Evolutionary conservation across 1,139 yeast species (phyloP), one percentile per base, ranked within the genome.

Genomic region (Saccharomyces pastorianus): DNA sequence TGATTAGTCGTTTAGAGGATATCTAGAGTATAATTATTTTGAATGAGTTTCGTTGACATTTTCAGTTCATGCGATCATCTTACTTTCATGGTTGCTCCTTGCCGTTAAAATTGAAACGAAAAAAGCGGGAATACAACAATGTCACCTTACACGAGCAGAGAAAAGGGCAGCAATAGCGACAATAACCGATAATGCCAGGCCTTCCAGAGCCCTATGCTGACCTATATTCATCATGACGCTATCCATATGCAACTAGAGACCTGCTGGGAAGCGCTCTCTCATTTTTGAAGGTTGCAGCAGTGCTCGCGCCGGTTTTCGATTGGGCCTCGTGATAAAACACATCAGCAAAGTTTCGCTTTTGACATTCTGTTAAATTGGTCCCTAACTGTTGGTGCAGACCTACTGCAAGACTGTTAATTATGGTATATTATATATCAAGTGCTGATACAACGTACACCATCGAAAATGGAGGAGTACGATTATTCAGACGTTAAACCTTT

Each of bases 161-260:
- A 55, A 51, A 29, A 60, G 55, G 2, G 59, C 58, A 23, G 55
- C 51, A 17, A 59, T 61, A 8, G 59, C 59, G 3, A 61, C 48
- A 5, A 58, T 52, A 17, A 56, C 48, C 42, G 55, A 38, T 38
- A 38, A 17, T 38, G 44, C 44, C 44, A 38, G n/a, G 44, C 44
- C 44, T 20, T 38, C 11, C 25, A 20, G 25, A 20, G 23, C 6
- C 25, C 26, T 11, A 8, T 20, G 13, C 6, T 17, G 25, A 5
- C 25, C 44, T 38, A 25, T 6, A 38, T 9, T 26, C 25, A 38
- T 20, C 26, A 6, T 6, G 13, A 17, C 25, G 23, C 26, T 20
- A 20, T 23, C 26, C 26, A 20, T 38, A 13, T 17, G n/a, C 26
- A 23, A 13, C 11, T 9, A 20, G n/a, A 38, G 44, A 7, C 13